Conservation (phyloP, 352 stramenopile genomes). For the Globisporangium viniferum region DNA sequence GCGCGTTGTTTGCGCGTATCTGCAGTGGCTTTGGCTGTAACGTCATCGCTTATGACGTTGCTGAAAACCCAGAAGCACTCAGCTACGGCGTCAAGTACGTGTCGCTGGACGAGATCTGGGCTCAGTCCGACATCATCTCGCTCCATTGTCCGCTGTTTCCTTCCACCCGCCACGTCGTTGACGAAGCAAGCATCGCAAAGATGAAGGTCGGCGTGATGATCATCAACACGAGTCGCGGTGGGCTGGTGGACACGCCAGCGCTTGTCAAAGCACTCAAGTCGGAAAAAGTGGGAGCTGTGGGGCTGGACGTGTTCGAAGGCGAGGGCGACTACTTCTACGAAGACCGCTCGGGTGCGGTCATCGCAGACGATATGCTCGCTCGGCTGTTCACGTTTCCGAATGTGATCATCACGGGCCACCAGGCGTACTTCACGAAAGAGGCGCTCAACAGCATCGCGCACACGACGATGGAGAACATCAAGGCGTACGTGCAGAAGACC, state of each 20-base stretch:
- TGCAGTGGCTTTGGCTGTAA: background rate
- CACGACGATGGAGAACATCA: slow-evolving; percentile 75
- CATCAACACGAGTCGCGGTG: slow-evolving; percentile 90
- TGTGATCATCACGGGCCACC: slow-evolving; percentile 77
- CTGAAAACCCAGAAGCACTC: slow-evolving; percentile 37
- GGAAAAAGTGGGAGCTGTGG: slow-evolving; percentile 73
- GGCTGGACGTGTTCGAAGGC: slow-evolving; percentile 88
- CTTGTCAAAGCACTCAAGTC: slow-evolving; percentile 78
- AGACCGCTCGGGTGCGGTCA: slow-evolving; percentile 62
- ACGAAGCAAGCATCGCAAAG: slow-evolving; percentile 71
- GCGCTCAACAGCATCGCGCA: slow-evolving; percentile 67
- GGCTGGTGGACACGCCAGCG: slow-evolving; percentile 81
- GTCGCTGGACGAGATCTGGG: slow-evolving; percentile 56
- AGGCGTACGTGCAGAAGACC: slow-evolving; percentile 33
- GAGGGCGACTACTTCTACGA: slow-evolving; percentile 79
- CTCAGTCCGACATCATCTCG: slow-evolving; percentile 83
- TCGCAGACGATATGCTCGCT: slow-evolving; percentile 65
- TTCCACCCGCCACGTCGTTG: slow-evolving; percentile 83
- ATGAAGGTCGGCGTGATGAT: slow-evolving; percentile 89
- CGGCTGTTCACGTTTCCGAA: slow-evolving; percentile 81
- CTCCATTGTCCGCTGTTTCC: slow-evolving; percentile 84
- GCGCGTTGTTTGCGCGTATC: background rate
- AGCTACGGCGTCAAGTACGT: slow-evolving; percentile 51
- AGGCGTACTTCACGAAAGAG: slow-evolving; percentile 81
- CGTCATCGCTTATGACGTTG: background rate